Base-by-base conservation (phyloP, 2,329 filamentous ascomycete species). In the Aspergillus sp. region DNA sequence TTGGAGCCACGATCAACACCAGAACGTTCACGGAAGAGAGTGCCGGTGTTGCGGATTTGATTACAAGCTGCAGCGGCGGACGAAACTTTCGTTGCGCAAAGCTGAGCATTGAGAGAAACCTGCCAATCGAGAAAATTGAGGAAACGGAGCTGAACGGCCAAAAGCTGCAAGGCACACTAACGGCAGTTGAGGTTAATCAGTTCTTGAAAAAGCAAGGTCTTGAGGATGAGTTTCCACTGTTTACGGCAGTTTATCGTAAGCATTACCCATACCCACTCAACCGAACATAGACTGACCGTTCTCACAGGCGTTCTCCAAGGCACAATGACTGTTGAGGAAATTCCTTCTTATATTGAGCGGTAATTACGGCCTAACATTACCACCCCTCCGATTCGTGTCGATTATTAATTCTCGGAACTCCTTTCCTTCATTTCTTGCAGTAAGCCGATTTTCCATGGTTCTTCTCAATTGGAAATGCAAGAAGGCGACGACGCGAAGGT, bases 11-110 rank as follows among this genome's bases (percentile, higher is more conserved):
- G 1, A 89, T 95, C 28, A 86, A 90, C 66, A 87, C 90, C 9
- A 87, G 86, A 60, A 99, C 95, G 0, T 98, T 99, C 76, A 98
- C 94, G n/a, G 93, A 97, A 75, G 92, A 97, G 76, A 96, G 91
- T 69, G 93, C 92, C 25, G 95, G 95, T 68, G 93, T 98, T 45
- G 95, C 95, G 30, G 95, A 99, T 79, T 81, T 99, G 68, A 96
- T 99, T 74, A 98, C 95, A 1, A 95, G 90, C 59, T 98, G 93
- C 80, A 91, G 89, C 56, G 92, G 93, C 64, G 95, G 95, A 13
- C 87, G 95, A 64, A 99, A 99, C 81, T 96, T 95, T 82, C 89
- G 91, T 60, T 98, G 94, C 77, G 94, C 95, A 54, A 96, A 91
- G 84, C 88, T 93, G 82, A 89, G 91, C 28, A 87, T 97, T 34